These are phyloP conservation scores for Lentinus tigrinus DNA, from an alignment of 768 basidiomycete species.

Conservation along the genomic window DNA sequence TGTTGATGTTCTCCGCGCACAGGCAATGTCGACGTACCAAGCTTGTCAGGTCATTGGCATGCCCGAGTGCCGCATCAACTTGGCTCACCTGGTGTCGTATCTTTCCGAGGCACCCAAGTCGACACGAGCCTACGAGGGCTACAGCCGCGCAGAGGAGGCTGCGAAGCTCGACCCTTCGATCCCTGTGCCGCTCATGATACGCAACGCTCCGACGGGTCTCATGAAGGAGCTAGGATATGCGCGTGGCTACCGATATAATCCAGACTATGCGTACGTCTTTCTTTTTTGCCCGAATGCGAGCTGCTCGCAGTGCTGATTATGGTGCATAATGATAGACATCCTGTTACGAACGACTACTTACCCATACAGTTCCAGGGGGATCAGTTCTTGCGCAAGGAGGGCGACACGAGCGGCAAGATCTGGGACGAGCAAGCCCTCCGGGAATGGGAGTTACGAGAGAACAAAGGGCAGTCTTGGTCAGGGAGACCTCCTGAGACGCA, in stretches of 20 bases:
- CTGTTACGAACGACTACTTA: slow-evolving; percentile 52
- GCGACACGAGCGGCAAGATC: slow-evolving; percentile 37
- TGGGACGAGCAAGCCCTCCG: slow-evolving; percentile 50
- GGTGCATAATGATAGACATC: slow-evolving; percentile 36
- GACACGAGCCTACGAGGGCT: slow-evolving; percentile 77
- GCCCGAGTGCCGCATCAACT: slow-evolving; percentile 79
- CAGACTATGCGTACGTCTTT: slow-evolving; percentile 38
- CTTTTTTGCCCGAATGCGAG: neutral
- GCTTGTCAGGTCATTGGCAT: slow-evolving; percentile 74
- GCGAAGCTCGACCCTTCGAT: slow-evolving; percentile 51
- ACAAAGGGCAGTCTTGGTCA: slow-evolving; percentile 37
- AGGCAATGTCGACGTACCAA: slow-evolving; percentile 64
- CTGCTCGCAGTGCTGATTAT: neutral
- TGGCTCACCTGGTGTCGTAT: slow-evolving; percentile 76
- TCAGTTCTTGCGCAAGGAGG: slow-evolving; percentile 38
- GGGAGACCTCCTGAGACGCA: slow-evolving; percentile 21
- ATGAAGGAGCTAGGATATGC: slow-evolving; percentile 55
- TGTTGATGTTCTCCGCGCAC: neutral
- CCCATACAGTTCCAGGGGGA: slow-evolving; percentile 41
- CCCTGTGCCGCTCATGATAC: slow-evolving; percentile 68
- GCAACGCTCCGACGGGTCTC: slow-evolving; percentile 72
- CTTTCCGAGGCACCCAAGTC: slow-evolving; percentile 83
- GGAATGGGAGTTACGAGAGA: slow-evolving; percentile 46
- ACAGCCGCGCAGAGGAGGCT: slow-evolving; percentile 63
- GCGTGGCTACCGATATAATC: slow-evolving; percentile 50